Evolutionary conservation across 805 yeast genomes (phyloP), one percentile per base, ranked within the genome.

Genomic region (Ogataea philodendri): DNA sequence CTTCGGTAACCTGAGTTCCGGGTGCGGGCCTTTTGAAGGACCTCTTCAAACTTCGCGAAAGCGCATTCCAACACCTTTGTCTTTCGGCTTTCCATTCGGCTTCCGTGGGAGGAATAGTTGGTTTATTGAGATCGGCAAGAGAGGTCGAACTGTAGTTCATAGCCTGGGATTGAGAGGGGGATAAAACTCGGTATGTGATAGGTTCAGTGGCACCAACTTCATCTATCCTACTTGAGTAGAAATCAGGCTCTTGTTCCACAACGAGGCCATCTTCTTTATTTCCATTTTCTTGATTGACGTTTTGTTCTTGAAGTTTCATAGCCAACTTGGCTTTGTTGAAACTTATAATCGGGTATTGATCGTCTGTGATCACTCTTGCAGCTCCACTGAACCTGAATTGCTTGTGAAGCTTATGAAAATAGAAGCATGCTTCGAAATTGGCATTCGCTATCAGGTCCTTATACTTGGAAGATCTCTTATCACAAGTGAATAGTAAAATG

Each of bases 21-120:
- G 95, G 94, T 1, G 69, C 60, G 0, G 95, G 95, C 46, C 78
- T 80, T 37, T 83, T 72, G 60, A 82, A 86, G 16, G 80, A 69
- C 28, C 79, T 72, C 55, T 77, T 81, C 54, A 82, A 64, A 4
- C 62, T 58, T 40, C 80, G 69, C 3, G 88, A 76, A 32, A 84
- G 59, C 5, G 52, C 37, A 9, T 63, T 57, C 95, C 95, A 86
- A 41, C 74, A 74, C 36, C 88, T 64, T 15, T 60, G 47, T 19
- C 79, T 59, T 59, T 86, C 95, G 7, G 51, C 47, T n/a, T 62
- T 58, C 88, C 90, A 86, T 52, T 85, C 93, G 39, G 70, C 70
- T 2, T 49, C 50, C 3, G 76, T 62, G 4, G 87, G 86, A 4
- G 80, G 67, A 26, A 51, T 39, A 2, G 51, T 19, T 2, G 41